Base-by-base conservation (phyloP, 2,329 filamentous ascomycete genomes). In the Coniochaeta hoffmannii region DNA sequence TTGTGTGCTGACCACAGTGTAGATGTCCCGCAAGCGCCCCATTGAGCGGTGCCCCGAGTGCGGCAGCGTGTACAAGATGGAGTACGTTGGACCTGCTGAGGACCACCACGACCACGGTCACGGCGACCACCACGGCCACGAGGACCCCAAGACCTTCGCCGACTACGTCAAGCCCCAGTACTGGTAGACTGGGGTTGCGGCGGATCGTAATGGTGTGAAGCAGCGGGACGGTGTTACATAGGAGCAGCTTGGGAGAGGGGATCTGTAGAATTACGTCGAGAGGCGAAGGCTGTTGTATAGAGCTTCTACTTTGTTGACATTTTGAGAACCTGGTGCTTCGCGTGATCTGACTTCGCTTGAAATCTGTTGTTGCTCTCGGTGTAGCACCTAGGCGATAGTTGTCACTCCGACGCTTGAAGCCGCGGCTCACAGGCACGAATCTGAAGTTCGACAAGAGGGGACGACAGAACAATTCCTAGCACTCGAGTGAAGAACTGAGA, bases 151-250 rank as follows among this genome's bases (percentile, higher is more conserved):
- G 87, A 96, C 90, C 66, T 93, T 97, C 72, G 90, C 90, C 75
- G 89, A 99, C 81, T 97, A 83, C 76, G 86, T 99, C 77, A 91
- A 89, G 83, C 90, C 92, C 59, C 86, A 97, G 72, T 99, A 97
- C 83, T 85, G 86, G 80, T 96, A 93, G 34, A 38, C n/a, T 53
- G 46, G 19, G 26, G 44, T 3, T 35, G 9, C 17, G 38, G 4
- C 12, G 36, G 36, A 54, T 19, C 24, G 50, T 22, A 31, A 17
- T 28, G 49, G 28, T n/a, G 31, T 30, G 31, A 38, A 10, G 28
- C 28, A 15, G 50, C 26, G 38, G 36, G 28, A 56, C 35, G 34
- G 50, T 34, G 31, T 26, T 49, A 52, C 30, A 34, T 31, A 24
- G 26, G 26, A 34, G 31, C 49, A 34, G 49, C 15, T 14, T 51